These are phyloP conservation scores for Fonsecaea multimorphosa DNA, from an alignment of 2,329 filamentous ascomycete genomes.

Conservation along the genomic window DNA sequence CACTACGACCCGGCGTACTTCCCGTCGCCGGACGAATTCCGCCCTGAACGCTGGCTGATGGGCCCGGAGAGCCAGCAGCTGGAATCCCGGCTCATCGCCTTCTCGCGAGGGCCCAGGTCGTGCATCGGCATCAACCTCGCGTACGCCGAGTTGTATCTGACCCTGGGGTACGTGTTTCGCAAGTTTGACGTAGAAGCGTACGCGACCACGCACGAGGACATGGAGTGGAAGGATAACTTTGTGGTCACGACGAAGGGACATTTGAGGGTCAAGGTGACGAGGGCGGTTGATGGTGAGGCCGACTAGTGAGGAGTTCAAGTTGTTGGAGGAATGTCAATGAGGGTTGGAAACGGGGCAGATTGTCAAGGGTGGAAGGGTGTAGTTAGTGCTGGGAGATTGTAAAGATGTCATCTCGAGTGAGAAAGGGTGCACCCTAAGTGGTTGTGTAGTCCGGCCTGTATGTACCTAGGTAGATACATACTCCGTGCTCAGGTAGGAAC, in stretches of 20 bases:
- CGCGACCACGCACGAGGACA: conserved; percentile 40
- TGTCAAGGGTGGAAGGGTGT: too few relatives aligned
- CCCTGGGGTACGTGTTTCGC: conserved; percentile 43
- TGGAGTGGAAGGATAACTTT: conserved; percentile 42
- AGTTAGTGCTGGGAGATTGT: too few relatives aligned
- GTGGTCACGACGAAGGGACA: conserved; percentile 23
- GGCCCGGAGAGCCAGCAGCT: conserved; percentile 5
- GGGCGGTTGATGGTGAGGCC: not conserved
- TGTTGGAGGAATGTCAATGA: not conserved
- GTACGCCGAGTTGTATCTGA: conserved; percentile 45
- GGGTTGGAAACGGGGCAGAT: not conserved
- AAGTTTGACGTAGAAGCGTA: conserved; percentile 43
- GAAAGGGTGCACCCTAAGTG: too few relatives aligned
- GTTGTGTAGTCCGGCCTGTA: too few relatives aligned
- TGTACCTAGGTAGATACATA: too few relatives aligned
- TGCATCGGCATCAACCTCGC: conserved; percentile 41
- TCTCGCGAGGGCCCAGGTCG: conserved; percentile 34
- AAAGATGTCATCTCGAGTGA: too few relatives aligned
- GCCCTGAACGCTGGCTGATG: conserved; percentile 32
- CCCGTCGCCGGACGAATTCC: conserved; percentile 23
- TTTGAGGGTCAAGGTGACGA: conserved; percentile 21
- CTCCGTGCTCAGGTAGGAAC: too few relatives aligned
- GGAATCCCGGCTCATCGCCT: conserved; percentile 26
- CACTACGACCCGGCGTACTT: conserved; percentile 26
- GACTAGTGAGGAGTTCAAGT: not conserved